A percentile compares a stretch with the other conserved stretches of the same genome.
Evolutionary conservation across 1,284 basidiomycete species (phyloP).

Genomic region (Fomitopsis schrenkii): DNA sequence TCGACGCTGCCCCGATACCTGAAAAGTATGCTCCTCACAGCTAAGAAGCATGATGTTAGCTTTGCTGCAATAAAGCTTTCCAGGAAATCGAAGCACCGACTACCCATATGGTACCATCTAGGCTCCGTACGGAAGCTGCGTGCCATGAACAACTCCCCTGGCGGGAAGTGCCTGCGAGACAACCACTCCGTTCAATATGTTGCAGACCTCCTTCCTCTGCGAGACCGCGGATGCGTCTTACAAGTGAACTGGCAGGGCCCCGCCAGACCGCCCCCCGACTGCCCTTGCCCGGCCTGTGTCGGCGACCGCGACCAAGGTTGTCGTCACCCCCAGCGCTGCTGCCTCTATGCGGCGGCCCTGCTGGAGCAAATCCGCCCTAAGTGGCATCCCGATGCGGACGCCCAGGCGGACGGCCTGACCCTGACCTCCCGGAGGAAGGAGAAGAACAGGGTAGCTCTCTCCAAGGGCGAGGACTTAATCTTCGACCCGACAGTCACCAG

Average conservation of each 20-base stretch:
- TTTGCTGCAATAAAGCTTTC: not conserved
- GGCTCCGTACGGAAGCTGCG: not conserved
- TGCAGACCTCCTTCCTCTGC: not conserved
- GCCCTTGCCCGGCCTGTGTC: too few relatives aligned
- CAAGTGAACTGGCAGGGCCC: too few relatives aligned
- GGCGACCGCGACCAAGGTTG: too few relatives aligned
- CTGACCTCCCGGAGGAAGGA: too few relatives aligned
- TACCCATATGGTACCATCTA: not conserved
- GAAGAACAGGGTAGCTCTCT: too few relatives aligned
- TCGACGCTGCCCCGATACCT: not conserved
- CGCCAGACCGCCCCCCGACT: not conserved
- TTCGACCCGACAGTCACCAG: not conserved
- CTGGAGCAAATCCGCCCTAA: not conserved
- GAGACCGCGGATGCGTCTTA: not conserved
- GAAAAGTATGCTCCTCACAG: not conserved
- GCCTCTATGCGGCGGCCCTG: not conserved
- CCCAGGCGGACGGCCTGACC: too few relatives aligned
- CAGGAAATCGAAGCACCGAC: not conserved
- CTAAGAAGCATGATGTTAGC: not conserved
- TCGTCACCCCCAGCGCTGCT: too few relatives aligned
- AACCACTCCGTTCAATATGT: not conserved
- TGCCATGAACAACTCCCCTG: not conserved
- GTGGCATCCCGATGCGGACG: constrained; percentile 9
- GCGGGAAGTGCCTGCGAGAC: not conserved
- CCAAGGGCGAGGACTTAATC: not conserved